Percentiles rank a stretch among this genome's conserved stretches.
Evolutionary conservation across 2,329 filamentous ascomycete genomes (phyloP).

Genomic region (Calonectria henricotiae): DNA sequence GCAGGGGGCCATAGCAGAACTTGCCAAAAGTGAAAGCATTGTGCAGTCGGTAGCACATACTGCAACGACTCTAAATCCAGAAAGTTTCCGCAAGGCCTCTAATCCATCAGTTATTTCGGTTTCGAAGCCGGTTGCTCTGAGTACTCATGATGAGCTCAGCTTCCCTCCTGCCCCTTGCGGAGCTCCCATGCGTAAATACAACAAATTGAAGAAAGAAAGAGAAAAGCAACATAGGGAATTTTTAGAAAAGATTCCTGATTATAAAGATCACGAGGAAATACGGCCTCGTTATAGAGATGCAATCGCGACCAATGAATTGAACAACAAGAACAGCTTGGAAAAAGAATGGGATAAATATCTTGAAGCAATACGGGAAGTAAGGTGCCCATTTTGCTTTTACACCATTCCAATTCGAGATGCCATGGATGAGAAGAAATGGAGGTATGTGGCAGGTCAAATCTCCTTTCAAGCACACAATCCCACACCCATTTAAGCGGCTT

Average conservation of each 20-base stretch:
- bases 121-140: slow-evolving; percentile 24
- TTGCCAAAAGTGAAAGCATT: not conserved
- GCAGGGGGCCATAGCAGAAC: too few species aligned
- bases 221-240: not conserved
- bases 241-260: not conserved
- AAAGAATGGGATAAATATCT: not conserved
- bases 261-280: not conserved
- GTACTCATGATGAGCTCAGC: slow-evolving; percentile 18
- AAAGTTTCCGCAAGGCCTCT: slow-evolving; percentile 8
- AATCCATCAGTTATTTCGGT: slow-evolving; percentile 31
- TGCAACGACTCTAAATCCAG: slow-evolving; percentile 23
- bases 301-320: not conserved
- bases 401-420: not conserved
- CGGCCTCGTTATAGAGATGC: not conserved
- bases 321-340: not conserved
- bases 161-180: slow-evolving; percentile 35
- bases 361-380: not conserved
- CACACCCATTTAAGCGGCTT: too few species aligned
- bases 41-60: not conserved
- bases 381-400: not conserved
- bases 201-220: not conserved
- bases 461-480: not conserved
- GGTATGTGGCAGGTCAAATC: not conserved
- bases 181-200: not conserved
- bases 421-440: not conserved